A percentile compares a stretch with the other conserved stretches of the same genome.
Conservation (phyloP, 2,329 filamentous ascomycete species). For the Fusarium dimerum region DNA sequence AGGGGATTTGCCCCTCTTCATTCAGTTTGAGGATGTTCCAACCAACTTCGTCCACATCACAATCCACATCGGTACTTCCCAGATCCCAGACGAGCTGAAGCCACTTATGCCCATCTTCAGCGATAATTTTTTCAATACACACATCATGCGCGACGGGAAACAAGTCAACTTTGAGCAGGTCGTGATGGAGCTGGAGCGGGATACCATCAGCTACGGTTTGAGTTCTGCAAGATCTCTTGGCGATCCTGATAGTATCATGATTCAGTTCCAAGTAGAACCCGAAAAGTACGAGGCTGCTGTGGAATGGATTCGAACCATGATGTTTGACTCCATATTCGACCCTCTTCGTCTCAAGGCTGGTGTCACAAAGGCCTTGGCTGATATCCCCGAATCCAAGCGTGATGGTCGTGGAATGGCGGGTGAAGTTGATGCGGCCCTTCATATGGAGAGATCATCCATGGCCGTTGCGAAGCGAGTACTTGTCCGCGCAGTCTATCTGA, state of each 20-base stretch:
- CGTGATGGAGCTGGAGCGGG: constrained; percentile 85
- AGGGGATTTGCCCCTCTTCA: constrained; percentile 72
- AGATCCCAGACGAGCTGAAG: constrained; percentile 78
- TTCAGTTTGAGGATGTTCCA: constrained; percentile 95
- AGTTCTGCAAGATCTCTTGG: constrained; percentile 68
- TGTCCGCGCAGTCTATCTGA: constrained; percentile 85
- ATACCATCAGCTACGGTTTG: constrained; percentile 83
- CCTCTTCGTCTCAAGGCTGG: constrained; percentile 62
- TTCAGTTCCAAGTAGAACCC: constrained; percentile 83
- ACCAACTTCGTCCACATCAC: constrained; percentile 90
- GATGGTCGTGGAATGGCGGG: constrained; percentile 70
- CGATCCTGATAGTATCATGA: constrained; percentile 78
- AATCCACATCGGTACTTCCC: constrained; percentile 75
- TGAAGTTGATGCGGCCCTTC: constrained; percentile 74
- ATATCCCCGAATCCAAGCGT: constrained; percentile 90
- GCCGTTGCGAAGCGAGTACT: constrained; percentile 78
- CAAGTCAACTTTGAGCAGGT: constrained; percentile 87
- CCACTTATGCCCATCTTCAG: constrained; percentile 83
- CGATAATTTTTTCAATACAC: constrained; percentile 93
- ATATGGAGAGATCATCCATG: constrained; percentile 75
- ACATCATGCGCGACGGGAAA: constrained; percentile 74
- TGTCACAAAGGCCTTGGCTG: constrained; percentile 80
- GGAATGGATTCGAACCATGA: constrained; percentile 80
- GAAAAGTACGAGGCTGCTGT: constrained; percentile 84
- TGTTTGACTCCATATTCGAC: constrained; percentile 90